phyloP scores from a whole-genome alignment of 768 basidiomycete genomes.

The Roridomyces roridus region DNA sequence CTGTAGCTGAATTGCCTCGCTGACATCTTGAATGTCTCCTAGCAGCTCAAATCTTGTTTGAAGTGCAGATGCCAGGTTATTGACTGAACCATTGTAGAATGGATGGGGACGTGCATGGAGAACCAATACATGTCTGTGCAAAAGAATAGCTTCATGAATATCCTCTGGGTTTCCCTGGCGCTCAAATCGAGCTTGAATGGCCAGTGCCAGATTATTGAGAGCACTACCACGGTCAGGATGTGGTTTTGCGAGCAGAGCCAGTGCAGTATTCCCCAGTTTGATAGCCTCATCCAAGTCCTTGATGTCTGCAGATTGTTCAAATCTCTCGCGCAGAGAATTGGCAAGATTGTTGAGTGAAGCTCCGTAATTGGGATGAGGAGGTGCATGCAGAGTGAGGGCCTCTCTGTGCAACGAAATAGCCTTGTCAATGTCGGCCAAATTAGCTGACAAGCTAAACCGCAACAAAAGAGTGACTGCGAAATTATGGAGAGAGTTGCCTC shows the following conservation, averaged over 20 bases:
- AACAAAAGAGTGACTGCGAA: neutral
- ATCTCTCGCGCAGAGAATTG: neutral
- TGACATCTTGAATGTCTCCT: neutral
- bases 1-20: neutral
- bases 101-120: neutral
- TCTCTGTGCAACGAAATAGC: neutral
- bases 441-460: neutral
- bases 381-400: neutral
- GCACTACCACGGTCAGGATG: neutral
- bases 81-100: neutral
- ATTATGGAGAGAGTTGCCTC: neutral
- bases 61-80: neutral
- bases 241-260: neutral
- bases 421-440: neutral
- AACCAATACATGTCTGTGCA: neutral
- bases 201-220: neutral
- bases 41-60: neutral
- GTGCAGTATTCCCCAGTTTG: neutral
- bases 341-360: neutral
- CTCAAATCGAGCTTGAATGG: neutral
- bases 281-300: slow-evolving; percentile 3
- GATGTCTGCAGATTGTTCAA: neutral
- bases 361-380: neutral
- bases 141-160: neutral
- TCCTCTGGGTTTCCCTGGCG: neutral